Base-by-base conservation (phyloP, 352 stramenopile species). In the Pythium pyrilobum region DNA sequence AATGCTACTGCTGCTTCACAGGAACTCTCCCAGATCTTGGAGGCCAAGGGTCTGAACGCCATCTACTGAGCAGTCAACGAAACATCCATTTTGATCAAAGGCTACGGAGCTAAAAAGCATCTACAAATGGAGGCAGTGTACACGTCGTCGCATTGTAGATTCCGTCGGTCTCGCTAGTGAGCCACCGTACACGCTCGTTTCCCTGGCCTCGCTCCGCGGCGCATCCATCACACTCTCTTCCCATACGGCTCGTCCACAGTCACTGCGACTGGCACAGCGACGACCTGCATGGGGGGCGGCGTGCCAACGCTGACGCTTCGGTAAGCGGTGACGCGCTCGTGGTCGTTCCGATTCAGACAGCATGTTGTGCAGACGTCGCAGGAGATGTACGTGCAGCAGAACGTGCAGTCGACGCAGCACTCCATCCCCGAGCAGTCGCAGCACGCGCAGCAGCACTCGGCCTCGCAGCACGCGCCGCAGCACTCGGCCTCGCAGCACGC, bases 1-100 rank as follows among this genome's bases (percentile, higher is more conserved):
- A n/a, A n/a, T n/a, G n/a, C n/a, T n/a, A n/a, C n/a, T 21, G 38
- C 6, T 12, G 8, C 9, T 3, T n/a, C n/a, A 27, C n/a, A 66
- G 58, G 51, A 66, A 53, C 45, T 66, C n/a, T 34, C 45, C 10
- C 24, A 52, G 25, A 56, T 66, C 6, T 39, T 66, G 37, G 58
- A 66, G 36, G 39, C 44, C 24, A 60, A 52, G 23, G 58, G 58
- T 2, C n/a, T 65, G 21, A 44, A 47, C 44, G 57, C 49, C 4
- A 52, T 59, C 7, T 65, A 59, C 42, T 64, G 29, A 62, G 31
- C 18, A 28, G 13, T n/a, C n/a, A n/a, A n/a, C n/a, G n/a, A n/a
- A n/a, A n/a, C n/a, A n/a, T n/a, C n/a, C n/a, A n/a, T n/a, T n/a
- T n/a, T n/a, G n/a, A n/a, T n/a, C n/a, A n/a, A n/a, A n/a, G n/a